phyloP scores from a whole-genome alignment of 306 rosid species.

The Herpetospermum pedunculosum region DNA sequence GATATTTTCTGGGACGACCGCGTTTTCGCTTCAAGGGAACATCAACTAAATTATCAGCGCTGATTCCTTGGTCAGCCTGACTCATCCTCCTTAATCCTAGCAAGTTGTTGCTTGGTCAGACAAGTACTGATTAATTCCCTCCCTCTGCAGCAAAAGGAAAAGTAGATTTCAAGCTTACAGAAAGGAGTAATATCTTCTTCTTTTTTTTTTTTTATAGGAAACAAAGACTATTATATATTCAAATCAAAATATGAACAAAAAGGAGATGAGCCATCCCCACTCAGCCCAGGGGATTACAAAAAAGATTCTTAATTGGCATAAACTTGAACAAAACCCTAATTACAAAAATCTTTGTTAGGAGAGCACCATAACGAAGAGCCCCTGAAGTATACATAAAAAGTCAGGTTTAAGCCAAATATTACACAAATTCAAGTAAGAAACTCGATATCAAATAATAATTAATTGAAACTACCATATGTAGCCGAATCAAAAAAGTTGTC shows the following conservation, averaged over 20 bases:
- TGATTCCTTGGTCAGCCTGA: slow-evolving; percentile 40
- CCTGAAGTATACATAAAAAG: background rate
- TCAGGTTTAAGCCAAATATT: background rate
- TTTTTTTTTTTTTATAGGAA: background rate
- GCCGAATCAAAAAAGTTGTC: background rate
- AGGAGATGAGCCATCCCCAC: background rate
- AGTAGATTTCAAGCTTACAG: background rate
- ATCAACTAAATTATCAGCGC: slow-evolving; percentile 42
- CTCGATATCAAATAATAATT: background rate
- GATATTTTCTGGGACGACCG: slow-evolving; percentile 92
- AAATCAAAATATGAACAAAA: background rate
- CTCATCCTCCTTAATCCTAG: slow-evolving; percentile 31
- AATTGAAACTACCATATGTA: background rate
- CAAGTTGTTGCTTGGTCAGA: slow-evolving; percentile 2
- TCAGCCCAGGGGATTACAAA: background rate
- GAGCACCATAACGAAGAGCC: background rate
- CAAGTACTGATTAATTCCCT: background rate
- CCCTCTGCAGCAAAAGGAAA: slow-evolving; percentile 16
- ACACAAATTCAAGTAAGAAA: background rate
- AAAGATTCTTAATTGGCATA: background rate
- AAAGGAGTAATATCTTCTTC: background rate
- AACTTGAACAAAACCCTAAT: background rate
- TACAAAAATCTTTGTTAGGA: background rate
- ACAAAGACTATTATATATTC: background rate
- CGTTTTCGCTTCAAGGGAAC: slow-evolving; percentile 80